Evolutionary conservation across 2,329 filamentous ascomycete genomes (phyloP).

Genomic region (Teratosphaeriaceae sp.): DNA sequence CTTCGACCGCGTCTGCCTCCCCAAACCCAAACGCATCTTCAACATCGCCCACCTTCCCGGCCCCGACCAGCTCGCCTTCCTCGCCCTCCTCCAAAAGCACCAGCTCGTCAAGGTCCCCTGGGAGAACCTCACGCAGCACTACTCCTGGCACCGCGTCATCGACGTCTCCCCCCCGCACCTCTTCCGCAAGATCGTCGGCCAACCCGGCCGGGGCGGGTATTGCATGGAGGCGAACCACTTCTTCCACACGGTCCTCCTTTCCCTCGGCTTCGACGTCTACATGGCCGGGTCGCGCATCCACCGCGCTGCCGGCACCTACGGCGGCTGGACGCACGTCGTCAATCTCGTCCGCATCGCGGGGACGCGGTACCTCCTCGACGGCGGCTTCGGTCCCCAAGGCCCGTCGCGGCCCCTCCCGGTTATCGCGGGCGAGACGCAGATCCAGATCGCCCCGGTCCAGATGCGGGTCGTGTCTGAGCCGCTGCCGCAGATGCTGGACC

Average conservation of each 20-base stretch:
- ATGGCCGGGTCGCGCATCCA: slow-evolving; percentile 34
- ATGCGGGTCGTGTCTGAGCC: slow-evolving; percentile 14
- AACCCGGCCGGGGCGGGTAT: slow-evolving; percentile 48
- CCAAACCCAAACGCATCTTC: slow-evolving; percentile 14
- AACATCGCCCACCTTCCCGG: slow-evolving; percentile 13
- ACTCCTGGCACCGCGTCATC: slow-evolving; percentile 41
- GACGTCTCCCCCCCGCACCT: slow-evolving; percentile 44
- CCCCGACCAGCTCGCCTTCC: slow-evolving; percentile 15
- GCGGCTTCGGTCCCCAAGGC: slow-evolving; percentile 34
- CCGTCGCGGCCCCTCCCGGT: slow-evolving; percentile 34
- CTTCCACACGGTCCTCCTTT: slow-evolving; percentile 46
- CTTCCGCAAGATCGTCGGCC: slow-evolving; percentile 46
- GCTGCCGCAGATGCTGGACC: slow-evolving; percentile 14
- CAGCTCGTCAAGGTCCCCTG: slow-evolving; percentile 49
- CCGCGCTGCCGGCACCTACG: slow-evolving; percentile 8
- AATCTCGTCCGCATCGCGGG: slow-evolving; percentile 32
- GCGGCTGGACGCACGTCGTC: slow-evolving; percentile 36
- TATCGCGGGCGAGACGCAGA: slow-evolving; percentile 11
- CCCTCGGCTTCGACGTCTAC: slow-evolving; percentile 43
- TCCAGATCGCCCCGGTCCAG: slow-evolving; percentile 15
- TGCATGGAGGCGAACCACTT: slow-evolving; percentile 55
- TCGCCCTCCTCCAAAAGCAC: slow-evolving; percentile 21
- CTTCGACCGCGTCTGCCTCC: slow-evolving; percentile 23
- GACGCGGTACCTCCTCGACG: slow-evolving; percentile 30
- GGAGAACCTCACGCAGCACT: slow-evolving; percentile 52